Conservation (phyloP, 139 green algal species). For the Coccomyxa sp. region DNA sequence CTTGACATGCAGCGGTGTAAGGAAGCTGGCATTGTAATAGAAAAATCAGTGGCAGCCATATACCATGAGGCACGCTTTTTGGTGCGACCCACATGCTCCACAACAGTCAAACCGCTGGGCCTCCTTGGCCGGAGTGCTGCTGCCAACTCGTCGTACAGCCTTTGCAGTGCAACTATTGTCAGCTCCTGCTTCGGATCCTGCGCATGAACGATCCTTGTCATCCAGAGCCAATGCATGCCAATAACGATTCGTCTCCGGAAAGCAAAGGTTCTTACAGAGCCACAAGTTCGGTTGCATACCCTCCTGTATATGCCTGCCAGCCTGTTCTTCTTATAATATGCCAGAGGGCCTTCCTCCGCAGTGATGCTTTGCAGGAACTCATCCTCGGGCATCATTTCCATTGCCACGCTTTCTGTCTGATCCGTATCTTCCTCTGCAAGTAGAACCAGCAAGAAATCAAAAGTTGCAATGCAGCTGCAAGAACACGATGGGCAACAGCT, state of each 20-base stretch:
- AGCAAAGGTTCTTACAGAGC: background rate
- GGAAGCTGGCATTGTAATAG: no score
- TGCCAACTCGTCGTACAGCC: slow-evolving; percentile 50
- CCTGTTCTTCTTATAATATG: background rate
- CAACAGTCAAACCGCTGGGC: slow-evolving; percentile 43
- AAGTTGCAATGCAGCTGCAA: no score
- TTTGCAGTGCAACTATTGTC: slow-evolving; percentile 61
- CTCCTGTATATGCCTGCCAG: background rate
- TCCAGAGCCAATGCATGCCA: background rate
- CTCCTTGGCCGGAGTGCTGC: background rate
- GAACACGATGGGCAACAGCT: no score
- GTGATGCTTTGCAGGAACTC: slow-evolving; percentile 10
- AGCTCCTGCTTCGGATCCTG: slow-evolving; percentile 68
- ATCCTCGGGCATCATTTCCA: background rate
- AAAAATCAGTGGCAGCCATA: no score
- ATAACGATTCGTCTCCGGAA: background rate
- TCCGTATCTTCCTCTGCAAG: no score
- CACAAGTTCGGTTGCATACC: background rate
- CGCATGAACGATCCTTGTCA: background rate
- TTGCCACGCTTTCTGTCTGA: no score
- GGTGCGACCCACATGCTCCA: slow-evolving; percentile 30
- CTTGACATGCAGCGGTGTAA: no score
- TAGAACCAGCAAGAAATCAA: no score
- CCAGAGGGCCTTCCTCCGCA: background rate
- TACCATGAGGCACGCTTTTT: background rate